phyloP scores from a whole-genome alignment of 2,329 filamentous ascomycete genomes.

The Uncinocarpus reesii region DNA sequence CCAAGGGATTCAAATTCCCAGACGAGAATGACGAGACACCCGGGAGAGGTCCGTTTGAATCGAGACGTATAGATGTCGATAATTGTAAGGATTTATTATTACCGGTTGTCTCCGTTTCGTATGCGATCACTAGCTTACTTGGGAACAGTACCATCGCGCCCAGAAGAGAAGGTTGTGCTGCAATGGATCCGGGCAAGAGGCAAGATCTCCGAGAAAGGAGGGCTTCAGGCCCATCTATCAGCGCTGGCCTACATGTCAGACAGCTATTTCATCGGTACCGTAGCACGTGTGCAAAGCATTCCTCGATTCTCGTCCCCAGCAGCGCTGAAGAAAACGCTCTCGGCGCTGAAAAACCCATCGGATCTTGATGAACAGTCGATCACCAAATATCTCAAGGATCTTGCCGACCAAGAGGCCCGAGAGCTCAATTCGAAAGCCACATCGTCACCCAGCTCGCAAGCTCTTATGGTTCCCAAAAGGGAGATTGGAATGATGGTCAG shows the following conservation, averaged over 20 bases:
- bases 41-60: constrained; percentile 46
- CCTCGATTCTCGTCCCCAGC: constrained; percentile 57
- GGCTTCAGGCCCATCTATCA: constrained; percentile 68
- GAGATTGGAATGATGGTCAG: constrained; percentile 44
- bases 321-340: constrained; percentile 32
- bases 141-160: constrained; percentile 29
- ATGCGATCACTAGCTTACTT: neutral
- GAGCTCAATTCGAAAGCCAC: constrained; percentile 23
- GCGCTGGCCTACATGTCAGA: constrained; percentile 92
- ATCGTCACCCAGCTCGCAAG: neutral
- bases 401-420: constrained; percentile 34
- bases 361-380: constrained; percentile 36
- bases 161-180: constrained; percentile 57
- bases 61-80: constrained; percentile 46
- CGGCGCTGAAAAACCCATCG: constrained; percentile 35
- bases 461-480: constrained; percentile 17
- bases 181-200: constrained; percentile 47
- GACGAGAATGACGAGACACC: constrained; percentile 28
- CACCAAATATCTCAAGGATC: constrained; percentile 31
- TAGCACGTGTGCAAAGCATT: constrained; percentile 68
- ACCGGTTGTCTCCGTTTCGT: neutral
- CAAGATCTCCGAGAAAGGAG: constrained; percentile 60
- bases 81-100: constrained; percentile 37
- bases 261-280: constrained; percentile 84
- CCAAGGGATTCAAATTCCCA: constrained; percentile 40